These are phyloP conservation scores for Dendrostoma leiphaemia DNA, from an alignment of 2,329 filamentous ascomycete species.

Conservation along the genomic window DNA sequence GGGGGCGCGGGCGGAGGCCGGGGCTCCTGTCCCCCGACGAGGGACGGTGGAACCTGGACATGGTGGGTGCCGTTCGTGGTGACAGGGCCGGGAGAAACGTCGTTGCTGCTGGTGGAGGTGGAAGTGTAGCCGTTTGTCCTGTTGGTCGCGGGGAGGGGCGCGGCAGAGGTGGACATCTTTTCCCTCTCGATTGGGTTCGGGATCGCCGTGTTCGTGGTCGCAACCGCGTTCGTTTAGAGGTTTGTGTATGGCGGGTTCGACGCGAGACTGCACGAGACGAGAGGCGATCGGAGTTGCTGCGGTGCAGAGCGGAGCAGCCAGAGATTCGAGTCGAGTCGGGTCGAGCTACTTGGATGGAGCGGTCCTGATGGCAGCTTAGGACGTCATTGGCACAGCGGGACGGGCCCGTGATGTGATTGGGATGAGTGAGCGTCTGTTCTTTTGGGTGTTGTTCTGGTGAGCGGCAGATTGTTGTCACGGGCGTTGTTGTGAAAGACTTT, in stretches of 20 bases:
- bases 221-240: too few species aligned
- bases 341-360: constrained; percentile 8
- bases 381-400: constrained; percentile 11
- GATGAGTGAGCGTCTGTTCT: not conserved
- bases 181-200: too few species aligned
- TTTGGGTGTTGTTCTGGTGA: constrained; percentile 4
- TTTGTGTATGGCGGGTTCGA: too few species aligned
- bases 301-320: too few species aligned
- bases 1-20: constrained; percentile 43
- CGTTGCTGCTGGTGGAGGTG: constrained; percentile 17
- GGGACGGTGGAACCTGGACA: constrained; percentile 23
- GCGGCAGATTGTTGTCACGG: not conserved
- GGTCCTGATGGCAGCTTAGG: constrained; percentile 2
- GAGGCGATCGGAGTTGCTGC: too few species aligned
- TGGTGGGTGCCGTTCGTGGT: constrained; percentile 33
- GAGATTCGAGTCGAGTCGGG: too few species aligned
- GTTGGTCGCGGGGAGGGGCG: constrained; percentile 10
- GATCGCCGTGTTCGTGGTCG: too few species aligned
- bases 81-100: constrained; percentile 25
- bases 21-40: constrained; percentile 32
- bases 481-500: constrained; percentile 4
- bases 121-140: constrained; percentile 2
- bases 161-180: constrained; percentile 16
- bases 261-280: too few species aligned
- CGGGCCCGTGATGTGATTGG: constrained; percentile 9